Evolutionary conservation across 495 filamentous ascomycete genomes (phyloP).

Genomic region (Mytilinidion resinicola): DNA sequence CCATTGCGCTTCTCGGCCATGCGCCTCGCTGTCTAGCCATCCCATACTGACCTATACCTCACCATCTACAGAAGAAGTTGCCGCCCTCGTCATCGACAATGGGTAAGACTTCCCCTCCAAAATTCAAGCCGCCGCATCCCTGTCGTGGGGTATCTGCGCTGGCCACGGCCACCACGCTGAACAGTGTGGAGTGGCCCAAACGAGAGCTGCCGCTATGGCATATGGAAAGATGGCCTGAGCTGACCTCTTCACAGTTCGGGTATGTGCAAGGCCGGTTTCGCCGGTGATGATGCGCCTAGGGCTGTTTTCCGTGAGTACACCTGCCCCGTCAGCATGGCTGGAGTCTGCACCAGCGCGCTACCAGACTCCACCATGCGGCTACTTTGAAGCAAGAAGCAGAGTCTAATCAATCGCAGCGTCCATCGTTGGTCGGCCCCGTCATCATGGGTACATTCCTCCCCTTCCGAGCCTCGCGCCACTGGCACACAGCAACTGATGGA

Average conservation of each 20-base stretch:
- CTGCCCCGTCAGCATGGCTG: background rate
- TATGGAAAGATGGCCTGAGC: conserved; percentile 14
- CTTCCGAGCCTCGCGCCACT: background rate
- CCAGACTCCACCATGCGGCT: background rate
- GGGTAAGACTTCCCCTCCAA: conserved; percentile 61
- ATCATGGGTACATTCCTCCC: conserved; percentile 85
- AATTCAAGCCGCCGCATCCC: conserved; percentile 17
- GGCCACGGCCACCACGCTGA: conserved; percentile 14
- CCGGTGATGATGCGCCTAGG: conserved; percentile 99
- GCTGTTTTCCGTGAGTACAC: conserved; percentile 97
- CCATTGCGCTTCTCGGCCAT: background rate
- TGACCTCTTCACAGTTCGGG: conserved; percentile 66
- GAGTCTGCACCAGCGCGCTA: background rate
- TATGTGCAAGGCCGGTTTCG: conserved; percentile 99
- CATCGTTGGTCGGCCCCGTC: conserved; percentile 98
- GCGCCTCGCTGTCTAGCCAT: conserved; percentile 17
- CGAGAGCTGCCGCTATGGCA: conserved; percentile 8
- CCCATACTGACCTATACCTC: conserved; percentile 32
- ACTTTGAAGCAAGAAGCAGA: background rate
- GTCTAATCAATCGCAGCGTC: conserved; percentile 56
- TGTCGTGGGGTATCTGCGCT: conserved; percentile 28
- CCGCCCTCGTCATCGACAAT: conserved; percentile 99
- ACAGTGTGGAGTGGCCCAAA: background rate
- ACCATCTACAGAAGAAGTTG: conserved; percentile 84
- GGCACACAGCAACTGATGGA: conserved; percentile 34